Evolutionary conservation across 495 filamentous ascomycete genomes (phyloP).

Genomic region (Neurospora sp.): DNA sequence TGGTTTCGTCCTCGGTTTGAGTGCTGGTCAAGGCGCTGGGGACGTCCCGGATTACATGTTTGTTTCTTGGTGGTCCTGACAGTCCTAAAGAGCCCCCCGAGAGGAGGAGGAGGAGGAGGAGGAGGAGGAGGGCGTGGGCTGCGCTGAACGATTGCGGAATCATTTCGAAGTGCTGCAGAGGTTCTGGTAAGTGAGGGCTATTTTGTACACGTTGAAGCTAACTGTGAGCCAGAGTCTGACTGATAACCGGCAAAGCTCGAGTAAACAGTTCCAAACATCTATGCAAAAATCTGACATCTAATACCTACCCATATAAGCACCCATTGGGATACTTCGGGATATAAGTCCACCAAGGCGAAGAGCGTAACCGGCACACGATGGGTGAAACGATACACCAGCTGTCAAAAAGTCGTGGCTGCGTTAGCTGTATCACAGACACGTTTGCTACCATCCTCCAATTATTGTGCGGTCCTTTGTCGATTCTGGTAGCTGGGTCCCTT

Average conservation of each 20-base stretch:
- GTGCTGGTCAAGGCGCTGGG: background rate
- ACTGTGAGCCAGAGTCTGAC: background rate
- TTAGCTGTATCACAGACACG: background rate
- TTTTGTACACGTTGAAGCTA: background rate
- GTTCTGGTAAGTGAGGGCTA: background rate
- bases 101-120: background rate
- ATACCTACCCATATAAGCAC: background rate
- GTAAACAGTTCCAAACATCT: background rate
- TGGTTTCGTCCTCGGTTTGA: background rate
- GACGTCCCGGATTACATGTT: background rate
- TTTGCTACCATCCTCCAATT: background rate
- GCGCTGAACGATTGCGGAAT: background rate
- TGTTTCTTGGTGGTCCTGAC: background rate
- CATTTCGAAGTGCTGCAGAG: background rate
- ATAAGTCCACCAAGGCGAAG: background rate
- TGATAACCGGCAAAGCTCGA: background rate
- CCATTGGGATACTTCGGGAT: background rate
- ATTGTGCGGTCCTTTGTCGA: background rate
- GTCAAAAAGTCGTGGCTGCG: background rate
- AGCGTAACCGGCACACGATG: background rate
- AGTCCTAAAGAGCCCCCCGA: background rate
- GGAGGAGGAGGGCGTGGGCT: background rate
- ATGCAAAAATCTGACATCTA: background rate
- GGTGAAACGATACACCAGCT: background rate
- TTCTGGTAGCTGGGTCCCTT: background rate